A percentile compares a stretch with the other conserved stretches of the same genome.
Conservation (phyloP, 805 yeast species). For the Nakazawaea ishiwadae region DNA sequence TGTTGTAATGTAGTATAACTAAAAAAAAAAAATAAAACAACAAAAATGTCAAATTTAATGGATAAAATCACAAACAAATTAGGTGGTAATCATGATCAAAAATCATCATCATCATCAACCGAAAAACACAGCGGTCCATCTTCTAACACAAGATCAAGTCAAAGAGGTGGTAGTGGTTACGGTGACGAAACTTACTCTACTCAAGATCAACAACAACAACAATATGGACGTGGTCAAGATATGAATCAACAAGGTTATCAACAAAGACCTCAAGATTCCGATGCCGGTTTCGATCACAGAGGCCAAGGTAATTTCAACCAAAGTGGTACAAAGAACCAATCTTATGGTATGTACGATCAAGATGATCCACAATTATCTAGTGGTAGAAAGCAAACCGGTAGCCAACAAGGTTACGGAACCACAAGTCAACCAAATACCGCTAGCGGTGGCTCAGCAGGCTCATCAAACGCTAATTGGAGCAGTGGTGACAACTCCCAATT, state of each 20-base stretch:
- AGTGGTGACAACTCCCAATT: neutral
- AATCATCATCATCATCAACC: neutral
- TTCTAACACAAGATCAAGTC: slow-evolving; percentile 6
- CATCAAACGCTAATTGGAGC: neutral
- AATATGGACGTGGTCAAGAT: neutral
- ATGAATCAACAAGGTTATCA: slow-evolving; percentile 1
- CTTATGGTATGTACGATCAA: slow-evolving; percentile 10
- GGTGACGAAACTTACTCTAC: no score
- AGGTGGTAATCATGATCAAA: slow-evolving; percentile 5
- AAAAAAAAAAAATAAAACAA: no score
- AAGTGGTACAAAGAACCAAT: slow-evolving; percentile 8
- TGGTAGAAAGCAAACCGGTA: slow-evolving; percentile 5
- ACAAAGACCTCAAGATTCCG: neutral
- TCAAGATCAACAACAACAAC: slow-evolving; percentile 1
- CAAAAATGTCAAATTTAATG: slow-evolving; percentile 13
- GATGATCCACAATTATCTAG: slow-evolving; percentile 2
- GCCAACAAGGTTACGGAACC: slow-evolving; percentile 4
- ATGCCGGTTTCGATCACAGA: neutral
- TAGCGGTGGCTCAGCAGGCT: neutral
- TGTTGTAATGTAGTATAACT: neutral
- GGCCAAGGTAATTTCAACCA: neutral
- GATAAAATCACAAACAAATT: slow-evolving; percentile 14
- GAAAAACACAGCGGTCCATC: slow-evolving; percentile 2
- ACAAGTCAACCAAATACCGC: neutral
- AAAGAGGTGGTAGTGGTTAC: slow-evolving; percentile 7